Base-by-base conservation (phyloP, 2,329 filamentous ascomycete species). In the Fusarium sp. region DNA sequence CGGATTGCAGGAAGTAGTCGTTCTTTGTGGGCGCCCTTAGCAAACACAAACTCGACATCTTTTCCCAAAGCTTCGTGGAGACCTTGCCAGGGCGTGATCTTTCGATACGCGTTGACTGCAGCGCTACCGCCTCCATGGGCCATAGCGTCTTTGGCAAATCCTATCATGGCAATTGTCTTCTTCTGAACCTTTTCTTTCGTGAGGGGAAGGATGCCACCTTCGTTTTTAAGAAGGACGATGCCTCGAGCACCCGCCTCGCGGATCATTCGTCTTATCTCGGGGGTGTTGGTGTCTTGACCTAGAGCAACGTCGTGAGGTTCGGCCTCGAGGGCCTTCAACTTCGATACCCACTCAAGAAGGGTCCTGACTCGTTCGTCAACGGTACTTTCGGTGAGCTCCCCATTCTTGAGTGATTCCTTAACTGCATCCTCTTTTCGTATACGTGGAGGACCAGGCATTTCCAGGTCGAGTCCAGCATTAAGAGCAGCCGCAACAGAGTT, bases 201-300 rank as follows among this genome's bases (percentile, higher is more conserved):
- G 7, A 88, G 73, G 1, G 89, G 89, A 2, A 91, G 80, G 4
- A 87, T 77, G 13, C 79, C 77, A 30, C 83, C 81, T 21, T 89
- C 81, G 62, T 91, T 91, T 78, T 91, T 90, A 41, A 91, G 79
- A 13, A 91, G 82, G 2, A 91, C 88, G 13, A 90, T 86, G 0
- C 87, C 87, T 59, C 88, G 85, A 1, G 72, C 71, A 6, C 71
- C 73, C 4, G 71, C 67, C 6, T 75, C 69, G 3, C 75, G 70
- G 19, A 77, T 75, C 50, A 77, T 65, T 1, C 30, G 63, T 6
- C 70, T 45, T 6, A 69, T 48, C 44, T 80, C 77, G 4, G 74
- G 74, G 9, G 65, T 75, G 45, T 72, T 65, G 0, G 62, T 67
- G 3, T 46, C 48, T 13, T 61, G 39, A 14, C 58, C 67, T 2